phyloP scores from a whole-genome alignment of 768 basidiomycete species.

The Termitomyces sp. region DNA sequence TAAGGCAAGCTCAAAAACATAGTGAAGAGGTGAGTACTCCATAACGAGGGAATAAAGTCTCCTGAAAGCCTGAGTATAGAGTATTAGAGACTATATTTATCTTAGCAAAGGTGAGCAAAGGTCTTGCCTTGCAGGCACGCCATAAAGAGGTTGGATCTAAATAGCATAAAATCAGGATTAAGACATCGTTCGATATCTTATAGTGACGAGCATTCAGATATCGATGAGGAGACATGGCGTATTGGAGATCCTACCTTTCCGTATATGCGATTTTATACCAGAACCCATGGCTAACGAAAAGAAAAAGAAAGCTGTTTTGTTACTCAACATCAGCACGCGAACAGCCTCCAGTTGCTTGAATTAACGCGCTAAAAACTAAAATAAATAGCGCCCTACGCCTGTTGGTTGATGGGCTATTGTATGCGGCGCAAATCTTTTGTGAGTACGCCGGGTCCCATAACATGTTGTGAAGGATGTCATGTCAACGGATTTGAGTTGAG shows the following conservation, averaged over 20 bases:
- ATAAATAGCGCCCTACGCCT: constrained; percentile 34
- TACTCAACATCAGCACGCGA: constrained; percentile 38
- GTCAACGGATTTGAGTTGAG: constrained; percentile 48
- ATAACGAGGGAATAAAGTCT: constrained; percentile 42
- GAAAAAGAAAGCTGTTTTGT: constrained; percentile 40
- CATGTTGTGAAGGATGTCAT: constrained; percentile 47
- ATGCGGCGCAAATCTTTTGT: constrained; percentile 46
- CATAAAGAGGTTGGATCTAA: constrained; percentile 47
- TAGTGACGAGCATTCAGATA: constrained; percentile 39
- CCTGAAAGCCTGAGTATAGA: constrained; percentile 37
- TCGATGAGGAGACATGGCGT: constrained; percentile 44
- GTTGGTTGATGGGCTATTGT: constrained; percentile 54
- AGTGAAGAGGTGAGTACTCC: constrained; percentile 45
- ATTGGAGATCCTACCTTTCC: constrained; percentile 26
- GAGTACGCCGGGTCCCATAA: constrained; percentile 30
- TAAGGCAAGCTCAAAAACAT: constrained; percentile 46
- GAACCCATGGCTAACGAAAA: constrained; percentile 30
- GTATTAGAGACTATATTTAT: background rate
- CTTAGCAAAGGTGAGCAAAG: background rate
- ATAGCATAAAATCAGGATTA: constrained; percentile 45
- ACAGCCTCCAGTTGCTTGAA: constrained; percentile 38
- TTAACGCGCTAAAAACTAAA: constrained; percentile 37
- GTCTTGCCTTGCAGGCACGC: constrained; percentile 41
- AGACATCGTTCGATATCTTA: constrained; percentile 50
- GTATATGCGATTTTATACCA: constrained; percentile 46